Conservation (phyloP, 2,329 filamentous ascomycete genomes). For the Aspergillus sp. region DNA sequence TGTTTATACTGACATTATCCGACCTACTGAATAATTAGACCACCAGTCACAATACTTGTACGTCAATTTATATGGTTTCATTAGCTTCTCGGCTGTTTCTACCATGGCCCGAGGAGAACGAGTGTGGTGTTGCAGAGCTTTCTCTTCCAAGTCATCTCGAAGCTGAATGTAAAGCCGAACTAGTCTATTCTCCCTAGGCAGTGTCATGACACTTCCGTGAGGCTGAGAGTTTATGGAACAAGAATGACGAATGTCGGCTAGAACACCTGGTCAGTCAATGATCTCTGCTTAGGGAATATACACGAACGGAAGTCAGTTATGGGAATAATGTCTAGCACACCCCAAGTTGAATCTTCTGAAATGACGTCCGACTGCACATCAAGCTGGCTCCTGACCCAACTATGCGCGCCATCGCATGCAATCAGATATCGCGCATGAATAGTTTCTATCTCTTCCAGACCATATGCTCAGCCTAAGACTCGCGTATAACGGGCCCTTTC, state of each 20-base stretch:
- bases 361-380: constrained; percentile 55
- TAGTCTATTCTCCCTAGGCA: constrained; percentile 59
- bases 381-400: constrained; percentile 58
- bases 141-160: constrained; percentile 15
- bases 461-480: too few relatives aligned
- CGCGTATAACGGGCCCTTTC: too few relatives aligned
- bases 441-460: constrained; percentile 25
- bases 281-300: too few relatives aligned
- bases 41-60: constrained; percentile 65
- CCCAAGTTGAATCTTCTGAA: constrained; percentile 43
- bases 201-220: constrained; percentile 59
- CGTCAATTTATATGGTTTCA: constrained; percentile 62
- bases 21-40: constrained; percentile 24
- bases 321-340: constrained; percentile 48
- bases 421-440: constrained; percentile 61
- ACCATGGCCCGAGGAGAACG: too few relatives aligned
- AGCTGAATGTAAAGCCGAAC: constrained; percentile 65
- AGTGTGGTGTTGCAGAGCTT: too few relatives aligned
- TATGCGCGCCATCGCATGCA: constrained; percentile 65
- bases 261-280: too few relatives aligned
- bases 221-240: constrained; percentile 55
- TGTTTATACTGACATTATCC: too few relatives aligned
- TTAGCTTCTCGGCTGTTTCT: constrained; percentile 54
- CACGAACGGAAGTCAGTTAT: constrained; percentile 49
- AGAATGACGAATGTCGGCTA: constrained; percentile 45